Evolutionary conservation across 1,284 basidiomycete species (phyloP), one percentile per base, ranked within the genome.

Genomic region (Tilletiaria anomala): DNA sequence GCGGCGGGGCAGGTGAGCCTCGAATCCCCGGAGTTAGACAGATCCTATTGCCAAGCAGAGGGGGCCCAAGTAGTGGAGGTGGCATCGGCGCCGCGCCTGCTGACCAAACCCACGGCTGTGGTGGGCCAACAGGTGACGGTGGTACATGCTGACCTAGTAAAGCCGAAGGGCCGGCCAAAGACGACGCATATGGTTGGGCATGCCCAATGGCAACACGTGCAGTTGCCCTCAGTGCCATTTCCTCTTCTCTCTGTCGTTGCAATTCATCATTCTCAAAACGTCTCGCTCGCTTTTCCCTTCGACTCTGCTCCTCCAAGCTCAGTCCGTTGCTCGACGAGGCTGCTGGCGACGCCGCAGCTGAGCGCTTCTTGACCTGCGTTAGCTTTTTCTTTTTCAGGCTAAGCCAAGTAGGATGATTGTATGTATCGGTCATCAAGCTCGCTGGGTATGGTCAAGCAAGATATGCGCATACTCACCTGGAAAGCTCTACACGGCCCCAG

Each of bases 401-500:
- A n/a, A n/a, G n/a, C n/a, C n/a, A n/a, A n/a, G n/a, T 8, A n/a
- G 26, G 26, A n/a, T 29, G 10, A 29, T 8, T 29, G 8, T 29
- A 29, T 8, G 26, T n/a, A 29, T n/a, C 10, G 10, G 10, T 29
- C 26, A n/a, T n/a, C 8, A 29, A 8, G 26, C 26, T n/a, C n/a
- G n/a, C n/a, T n/a, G n/a, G n/a, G n/a, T 29, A n/a, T n/a, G 26
- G 8, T 29, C n/a, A 58, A 73, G 71, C n/a, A 68, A 68, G 26
- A 69, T 67, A 21, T 51, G 44, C 16, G 58, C 50, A 12, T 59
- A 61, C 5, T 55, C 56, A 12, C 50, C 58, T 11, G 47, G 42
- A 39, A 65, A 91, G 73, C 69, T 85, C 80, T 32, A 83, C 75
- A 32, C 75, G 78, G 20, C 73, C 70, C 86, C 86, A 91, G 67